These are phyloP conservation scores for Rhododendron kiyosumense DNA, from an alignment of 148 eudicot genomes.

Conservation along the genomic window DNA sequence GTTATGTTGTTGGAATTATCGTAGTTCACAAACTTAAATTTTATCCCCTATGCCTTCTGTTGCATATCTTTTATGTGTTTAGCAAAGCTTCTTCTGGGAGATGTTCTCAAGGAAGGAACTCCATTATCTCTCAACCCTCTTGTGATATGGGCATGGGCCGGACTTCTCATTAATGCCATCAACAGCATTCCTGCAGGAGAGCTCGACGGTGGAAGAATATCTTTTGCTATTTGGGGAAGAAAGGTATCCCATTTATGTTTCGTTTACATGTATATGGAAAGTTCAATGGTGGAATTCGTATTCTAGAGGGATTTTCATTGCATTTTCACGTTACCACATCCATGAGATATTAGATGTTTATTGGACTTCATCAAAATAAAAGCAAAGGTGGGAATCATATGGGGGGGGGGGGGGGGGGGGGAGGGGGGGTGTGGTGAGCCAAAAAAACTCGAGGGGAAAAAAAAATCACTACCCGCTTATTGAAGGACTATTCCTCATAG, in stretches of 20 bases:
- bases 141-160: conserved; percentile 99
- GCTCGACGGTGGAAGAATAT: conserved; percentile 93
- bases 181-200: conserved; percentile 99
- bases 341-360: background rate
- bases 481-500: background rate
- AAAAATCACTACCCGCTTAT: background rate
- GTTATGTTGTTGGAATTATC: background rate
- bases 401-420: too few species aligned
- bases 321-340: background rate
- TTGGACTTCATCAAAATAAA: background rate
- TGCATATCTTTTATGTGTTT: conserved; percentile 12
- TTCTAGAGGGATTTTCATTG: background rate
- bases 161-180: conserved; percentile 91
- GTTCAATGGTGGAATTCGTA: background rate
- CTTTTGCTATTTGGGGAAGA: conserved; percentile 95
- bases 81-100: conserved; percentile 93
- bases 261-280: background rate
- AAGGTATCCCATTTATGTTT: conserved; percentile 46
- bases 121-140: conserved; percentile 88
- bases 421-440: too few species aligned
- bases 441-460: background rate
- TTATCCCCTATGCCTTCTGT: background rate
- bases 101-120: conserved; percentile 86
- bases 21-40: background rate
- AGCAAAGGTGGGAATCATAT: background rate